phyloP scores from a whole-genome alignment of 495 filamentous ascomycete species.

The Xylaria sp. region DNA sequence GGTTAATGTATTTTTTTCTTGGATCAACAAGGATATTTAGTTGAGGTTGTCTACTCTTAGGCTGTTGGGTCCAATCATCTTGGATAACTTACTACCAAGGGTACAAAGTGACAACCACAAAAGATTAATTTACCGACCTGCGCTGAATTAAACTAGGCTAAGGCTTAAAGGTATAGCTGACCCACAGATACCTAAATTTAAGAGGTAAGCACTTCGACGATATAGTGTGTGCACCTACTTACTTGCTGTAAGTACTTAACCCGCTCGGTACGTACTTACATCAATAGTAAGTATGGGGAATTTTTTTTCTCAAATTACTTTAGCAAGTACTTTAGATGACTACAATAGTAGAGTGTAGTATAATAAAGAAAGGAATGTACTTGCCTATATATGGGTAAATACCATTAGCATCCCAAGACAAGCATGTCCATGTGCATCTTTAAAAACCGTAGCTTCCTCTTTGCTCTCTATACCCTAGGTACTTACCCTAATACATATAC shows the following conservation, averaged over 20 bases:
- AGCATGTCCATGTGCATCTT: neutral
- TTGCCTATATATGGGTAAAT: neutral
- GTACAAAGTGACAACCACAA: too few species aligned
- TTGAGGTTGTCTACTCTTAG: constrained; percentile 6
- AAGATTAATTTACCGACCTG: constrained; percentile 15
- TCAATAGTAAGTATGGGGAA: constrained; percentile 5
- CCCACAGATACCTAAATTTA: neutral
- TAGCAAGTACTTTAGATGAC: neutral
- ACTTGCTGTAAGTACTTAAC: neutral
- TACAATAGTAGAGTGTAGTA: neutral
- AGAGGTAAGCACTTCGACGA: neutral
- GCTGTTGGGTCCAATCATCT: neutral
- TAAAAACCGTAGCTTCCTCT: neutral
- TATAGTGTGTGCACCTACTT: neutral
- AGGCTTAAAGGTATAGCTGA: neutral
- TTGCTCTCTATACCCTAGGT: neutral
- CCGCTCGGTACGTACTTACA: too few species aligned
- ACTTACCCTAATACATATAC: constrained; percentile 7
- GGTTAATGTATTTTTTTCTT: constrained; percentile 10
- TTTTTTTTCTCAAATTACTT: neutral
- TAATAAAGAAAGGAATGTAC: neutral
- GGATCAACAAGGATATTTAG: neutral
- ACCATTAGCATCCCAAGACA: neutral
- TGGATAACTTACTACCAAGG: neutral
- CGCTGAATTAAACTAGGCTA: neutral